Percentiles rank a stretch among this genome's conserved stretches.
These are phyloP conservation scores for Nannochloropsis gaditana DNA, from an alignment of 108 stramenopile species.

Conservation along the genomic window DNA sequence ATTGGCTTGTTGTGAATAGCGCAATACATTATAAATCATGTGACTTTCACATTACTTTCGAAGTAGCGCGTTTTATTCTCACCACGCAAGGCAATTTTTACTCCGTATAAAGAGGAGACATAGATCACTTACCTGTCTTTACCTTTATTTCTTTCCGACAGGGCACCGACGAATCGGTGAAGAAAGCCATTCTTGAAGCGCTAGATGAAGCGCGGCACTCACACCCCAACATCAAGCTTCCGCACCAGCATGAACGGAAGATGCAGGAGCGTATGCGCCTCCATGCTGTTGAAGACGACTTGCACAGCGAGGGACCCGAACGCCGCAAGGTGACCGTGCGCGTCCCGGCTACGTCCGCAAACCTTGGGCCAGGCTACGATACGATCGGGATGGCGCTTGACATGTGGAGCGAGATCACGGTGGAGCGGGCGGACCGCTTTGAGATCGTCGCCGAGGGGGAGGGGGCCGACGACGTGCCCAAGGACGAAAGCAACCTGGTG, in stretches of 20 bases:
- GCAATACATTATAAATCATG: too few species aligned
- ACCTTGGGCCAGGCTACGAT: conserved; percentile 96
- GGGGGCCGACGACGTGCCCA: conserved; percentile 54
- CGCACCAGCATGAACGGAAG: conserved; percentile 8
- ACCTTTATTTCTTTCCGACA: background rate
- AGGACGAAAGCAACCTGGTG: conserved; percentile 69
- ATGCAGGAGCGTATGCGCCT: background rate
- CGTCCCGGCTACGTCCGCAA: conserved; percentile 96
- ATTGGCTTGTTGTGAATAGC: too few species aligned
- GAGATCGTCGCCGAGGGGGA: conserved; percentile 63
- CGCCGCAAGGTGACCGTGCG: conserved; percentile 75
- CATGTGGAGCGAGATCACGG: conserved; percentile 94
- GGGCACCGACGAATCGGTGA: background rate
- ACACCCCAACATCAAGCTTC: conserved; percentile 17
- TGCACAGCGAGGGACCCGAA: conserved; percentile 32
- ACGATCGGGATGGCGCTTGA: conserved; percentile 95
- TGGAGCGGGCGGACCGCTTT: conserved; percentile 75
- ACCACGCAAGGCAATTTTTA: too few species aligned
- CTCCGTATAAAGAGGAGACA: too few species aligned
- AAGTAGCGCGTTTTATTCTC: too few species aligned
- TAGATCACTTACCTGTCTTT: too few species aligned
- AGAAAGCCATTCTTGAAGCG: conserved; percentile 10
- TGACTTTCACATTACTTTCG: too few species aligned
- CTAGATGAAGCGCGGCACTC: background rate
- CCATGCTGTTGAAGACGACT: background rate